Percentiles rank a stretch among this genome's conserved stretches.
Conservation (phyloP, 2,329 filamentous ascomycete species). For the Sclerotinia subarctica region DNA sequence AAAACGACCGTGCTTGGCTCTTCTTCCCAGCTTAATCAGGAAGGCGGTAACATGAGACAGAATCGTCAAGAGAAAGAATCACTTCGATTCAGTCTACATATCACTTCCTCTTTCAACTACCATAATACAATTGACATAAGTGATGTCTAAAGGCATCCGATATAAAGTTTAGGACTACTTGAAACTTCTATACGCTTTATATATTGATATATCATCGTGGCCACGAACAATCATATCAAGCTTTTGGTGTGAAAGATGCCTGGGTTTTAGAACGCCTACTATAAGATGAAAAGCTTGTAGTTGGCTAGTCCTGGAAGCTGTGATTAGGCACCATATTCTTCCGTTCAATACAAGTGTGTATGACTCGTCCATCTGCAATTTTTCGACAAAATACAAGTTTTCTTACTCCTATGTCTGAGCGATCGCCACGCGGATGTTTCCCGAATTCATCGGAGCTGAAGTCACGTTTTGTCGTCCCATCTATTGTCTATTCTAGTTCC, state of each 20-base stretch:
- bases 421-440: fast-evolving
- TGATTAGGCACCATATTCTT: neutral
- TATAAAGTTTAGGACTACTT: neutral
- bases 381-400: neutral
- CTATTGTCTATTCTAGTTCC: too few species aligned
- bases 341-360: neutral
- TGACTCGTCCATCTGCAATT: neutral
- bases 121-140: neutral
- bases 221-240: neutral
- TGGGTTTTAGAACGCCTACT: neutral
- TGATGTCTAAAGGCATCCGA: neutral
- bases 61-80: too few species aligned
- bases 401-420: neutral
- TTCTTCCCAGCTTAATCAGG: too few species aligned
- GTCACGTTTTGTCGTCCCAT: neutral
- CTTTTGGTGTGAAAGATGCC: neutral
- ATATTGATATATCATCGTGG: neutral
- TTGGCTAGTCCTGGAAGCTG: neutral
- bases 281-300: neutral
- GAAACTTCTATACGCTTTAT: neutral
- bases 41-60: too few species aligned
- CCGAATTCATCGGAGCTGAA: neutral
- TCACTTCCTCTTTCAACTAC: too few species aligned
- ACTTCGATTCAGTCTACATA: too few species aligned
- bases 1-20: too few species aligned